Percentiles rank a stretch among this genome's conserved stretches.
phyloP scores from a whole-genome alignment of 805 yeast genomes.

The Tetrapisispora fleetii region DNA sequence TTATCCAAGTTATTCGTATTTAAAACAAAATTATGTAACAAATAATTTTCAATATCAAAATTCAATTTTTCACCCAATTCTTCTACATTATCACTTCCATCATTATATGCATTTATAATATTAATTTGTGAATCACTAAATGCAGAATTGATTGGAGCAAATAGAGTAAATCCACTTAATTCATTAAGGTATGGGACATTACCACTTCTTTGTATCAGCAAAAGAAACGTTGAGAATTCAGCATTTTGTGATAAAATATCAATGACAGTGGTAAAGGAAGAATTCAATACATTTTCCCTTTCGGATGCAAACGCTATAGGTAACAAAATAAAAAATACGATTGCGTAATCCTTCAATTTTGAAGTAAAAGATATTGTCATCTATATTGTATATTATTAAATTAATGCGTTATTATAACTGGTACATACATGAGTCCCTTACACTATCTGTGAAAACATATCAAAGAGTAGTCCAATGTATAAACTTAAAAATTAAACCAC shows the following conservation, averaged over 20 bases:
- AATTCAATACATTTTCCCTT: not conserved
- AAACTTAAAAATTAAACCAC: too few species aligned
- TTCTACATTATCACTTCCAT: not conserved
- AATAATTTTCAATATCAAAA: slow-evolving; percentile 19
- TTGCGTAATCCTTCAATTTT: not conserved
- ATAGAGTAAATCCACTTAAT: slow-evolving; percentile 54
- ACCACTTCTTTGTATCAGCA: slow-evolving; percentile 51
- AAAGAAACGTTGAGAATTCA: slow-evolving; percentile 55
- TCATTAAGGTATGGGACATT: slow-evolving; percentile 52
- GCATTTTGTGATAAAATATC: slow-evolving; percentile 61
- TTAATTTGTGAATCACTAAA: slow-evolving; percentile 30
- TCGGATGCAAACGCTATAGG: not conserved
- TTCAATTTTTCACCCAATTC: not conserved
- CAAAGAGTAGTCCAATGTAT: too few species aligned
- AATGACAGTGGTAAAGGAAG: slow-evolving; percentile 31
- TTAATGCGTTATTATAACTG: too few species aligned
- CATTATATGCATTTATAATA: not conserved
- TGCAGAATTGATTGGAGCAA: slow-evolving; percentile 78
- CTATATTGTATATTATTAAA: not conserved
- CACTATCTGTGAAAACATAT: not conserved
- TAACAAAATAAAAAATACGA: not conserved
- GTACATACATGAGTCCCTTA: not conserved
- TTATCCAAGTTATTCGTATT: slow-evolving; percentile 15
- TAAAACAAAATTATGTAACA: slow-evolving; percentile 31
- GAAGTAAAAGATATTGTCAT: not conserved